phyloP scores from a whole-genome alignment of 2,329 filamentous ascomycete genomes.

The Epichloe coenophiala region DNA sequence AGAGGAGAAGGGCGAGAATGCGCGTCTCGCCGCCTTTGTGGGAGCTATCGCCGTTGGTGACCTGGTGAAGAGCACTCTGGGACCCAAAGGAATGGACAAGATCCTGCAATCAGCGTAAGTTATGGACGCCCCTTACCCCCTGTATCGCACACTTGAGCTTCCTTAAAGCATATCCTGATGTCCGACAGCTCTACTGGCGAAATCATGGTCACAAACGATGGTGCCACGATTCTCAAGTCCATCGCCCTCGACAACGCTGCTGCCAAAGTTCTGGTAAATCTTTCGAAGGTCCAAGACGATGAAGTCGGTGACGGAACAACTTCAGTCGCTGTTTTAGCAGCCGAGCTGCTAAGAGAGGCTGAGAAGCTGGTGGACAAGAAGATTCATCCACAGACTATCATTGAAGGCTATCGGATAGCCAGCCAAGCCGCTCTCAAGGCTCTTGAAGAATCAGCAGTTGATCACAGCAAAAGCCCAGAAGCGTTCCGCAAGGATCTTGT shows the following conservation, averaged over 20 bases:
- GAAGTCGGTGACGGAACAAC: constrained; percentile 97
- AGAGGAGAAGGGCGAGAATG: constrained; percentile 98
- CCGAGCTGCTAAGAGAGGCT: constrained; percentile 87
- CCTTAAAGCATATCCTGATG: constrained; percentile 4
- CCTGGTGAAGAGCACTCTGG: constrained; percentile 90
- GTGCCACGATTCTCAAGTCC: constrained; percentile 93
- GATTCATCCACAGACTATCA: constrained; percentile 98
- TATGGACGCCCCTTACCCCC: constrained; percentile 2
- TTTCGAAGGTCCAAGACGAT: constrained; percentile 98
- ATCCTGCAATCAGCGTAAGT: constrained; percentile 87
- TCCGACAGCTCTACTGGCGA: constrained; percentile 70
- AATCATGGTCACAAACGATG: constrained; percentile 98
- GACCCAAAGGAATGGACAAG: constrained; percentile 98
- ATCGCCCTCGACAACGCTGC: constrained; percentile 98
- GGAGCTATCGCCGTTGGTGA: constrained; percentile 97
- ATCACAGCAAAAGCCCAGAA: constrained; percentile 73
- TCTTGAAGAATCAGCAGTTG: constrained; percentile 70
- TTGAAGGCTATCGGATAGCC: constrained; percentile 97
- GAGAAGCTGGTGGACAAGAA: constrained; percentile 97
- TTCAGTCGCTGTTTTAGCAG: constrained; percentile 90
- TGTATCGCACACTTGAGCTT: not conserved
- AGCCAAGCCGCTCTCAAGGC: constrained; percentile 76
- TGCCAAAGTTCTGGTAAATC: constrained; percentile 96
- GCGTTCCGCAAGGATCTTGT: constrained; percentile 82
- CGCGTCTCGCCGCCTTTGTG: constrained; percentile 93